Conservation (phyloP, 1,139 yeast species). For the Arxiozyma bovina region DNA sequence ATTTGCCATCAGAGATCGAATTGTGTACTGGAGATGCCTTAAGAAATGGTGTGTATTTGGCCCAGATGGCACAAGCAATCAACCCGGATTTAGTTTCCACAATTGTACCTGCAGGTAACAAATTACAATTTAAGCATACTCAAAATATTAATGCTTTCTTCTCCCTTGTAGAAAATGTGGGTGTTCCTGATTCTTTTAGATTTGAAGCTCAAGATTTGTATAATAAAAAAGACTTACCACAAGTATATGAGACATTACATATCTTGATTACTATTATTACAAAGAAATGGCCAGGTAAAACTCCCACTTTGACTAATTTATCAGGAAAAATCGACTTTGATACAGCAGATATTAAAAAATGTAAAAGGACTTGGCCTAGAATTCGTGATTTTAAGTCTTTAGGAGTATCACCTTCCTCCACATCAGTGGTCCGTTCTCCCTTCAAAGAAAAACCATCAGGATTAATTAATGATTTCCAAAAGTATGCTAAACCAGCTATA, state of each 20-base stretch:
- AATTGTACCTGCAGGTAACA: slow-evolving; percentile 45
- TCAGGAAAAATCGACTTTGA: slow-evolving; percentile 57
- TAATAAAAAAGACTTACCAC: slow-evolving; percentile 87
- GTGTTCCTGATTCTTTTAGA: slow-evolving; percentile 76
- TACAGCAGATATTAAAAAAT: slow-evolving; percentile 57
- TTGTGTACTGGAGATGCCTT: slow-evolving; percentile 49
- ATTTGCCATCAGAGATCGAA: slow-evolving; percentile 45
- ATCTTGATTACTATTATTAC: slow-evolving; percentile 66
- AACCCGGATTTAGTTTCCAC: slow-evolving; percentile 55
- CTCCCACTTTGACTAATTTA: slow-evolving; percentile 55
- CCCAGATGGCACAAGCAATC: slow-evolving; percentile 65
- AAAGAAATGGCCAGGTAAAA: slow-evolving; percentile 36
- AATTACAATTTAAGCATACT: slow-evolving; percentile 78
- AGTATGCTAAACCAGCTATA: slow-evolving; percentile 3
- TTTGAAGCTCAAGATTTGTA: slow-evolving; percentile 89
- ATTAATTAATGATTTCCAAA: slow-evolving; percentile 20
- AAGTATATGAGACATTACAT: slow-evolving; percentile 88
- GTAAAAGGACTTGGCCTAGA: slow-evolving; percentile 47
- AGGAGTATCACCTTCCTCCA: slow-evolving; percentile 8
- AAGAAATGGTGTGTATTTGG: slow-evolving; percentile 78
- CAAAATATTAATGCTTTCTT: slow-evolving; percentile 88
- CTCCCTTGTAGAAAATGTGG: slow-evolving; percentile 56
- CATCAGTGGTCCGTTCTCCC: not conserved
- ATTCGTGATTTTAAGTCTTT: slow-evolving; percentile 52
- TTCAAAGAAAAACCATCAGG: slow-evolving; percentile 9